These are phyloP conservation scores for Bremia lactucae DNA, from an alignment of 352 stramenopile genomes.

Conservation along the genomic window DNA sequence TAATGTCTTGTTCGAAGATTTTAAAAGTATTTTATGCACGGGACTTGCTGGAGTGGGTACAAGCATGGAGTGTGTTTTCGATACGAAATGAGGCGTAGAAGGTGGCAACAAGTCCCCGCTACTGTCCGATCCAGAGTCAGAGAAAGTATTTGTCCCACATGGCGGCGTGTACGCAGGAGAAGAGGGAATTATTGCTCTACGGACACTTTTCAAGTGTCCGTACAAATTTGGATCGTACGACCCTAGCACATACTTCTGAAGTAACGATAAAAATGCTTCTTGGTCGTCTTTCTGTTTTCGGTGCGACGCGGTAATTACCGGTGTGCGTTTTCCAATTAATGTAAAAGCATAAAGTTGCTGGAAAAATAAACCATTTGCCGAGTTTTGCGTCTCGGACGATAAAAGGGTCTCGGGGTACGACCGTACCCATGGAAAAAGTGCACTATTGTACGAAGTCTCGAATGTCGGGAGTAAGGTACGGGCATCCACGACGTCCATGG, in stretches of 20 bases:
- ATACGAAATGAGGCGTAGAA: conserved; percentile 13
- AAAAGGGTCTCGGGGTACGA: conserved; percentile 46
- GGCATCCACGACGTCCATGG: conserved; percentile 76
- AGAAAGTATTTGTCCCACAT: conserved; percentile 28
- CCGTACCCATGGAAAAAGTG: conserved; percentile 67
- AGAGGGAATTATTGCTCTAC: conserved; percentile 6
- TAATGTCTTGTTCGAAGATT: conserved; percentile 20
- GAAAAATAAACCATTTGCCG: conserved; percentile 69
- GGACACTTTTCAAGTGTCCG: not conserved
- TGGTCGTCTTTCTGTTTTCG: conserved; percentile 49
- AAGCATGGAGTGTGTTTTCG: conserved; percentile 9
- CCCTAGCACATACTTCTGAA: conserved; percentile 59
- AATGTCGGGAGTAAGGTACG: conserved; percentile 55
- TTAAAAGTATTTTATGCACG: conserved; percentile 14
- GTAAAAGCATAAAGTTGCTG: conserved; percentile 79
- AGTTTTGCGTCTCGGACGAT: conserved; percentile 47
- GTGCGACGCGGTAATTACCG: conserved; percentile 27
- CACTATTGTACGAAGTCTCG: conserved; percentile 51
- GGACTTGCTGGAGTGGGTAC: conserved; percentile 11
- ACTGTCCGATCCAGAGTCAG: conserved; percentile 47
- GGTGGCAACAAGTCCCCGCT: conserved; percentile 25
- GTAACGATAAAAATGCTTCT: conserved; percentile 49
- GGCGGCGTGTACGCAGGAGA: conserved; percentile 17
- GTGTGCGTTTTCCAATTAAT: conserved; percentile 52
- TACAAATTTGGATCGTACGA: conserved; percentile 43